Base-by-base conservation (phyloP, 2,329 filamentous ascomycete species). In the Aspergillus pseudotamarii region DNA sequence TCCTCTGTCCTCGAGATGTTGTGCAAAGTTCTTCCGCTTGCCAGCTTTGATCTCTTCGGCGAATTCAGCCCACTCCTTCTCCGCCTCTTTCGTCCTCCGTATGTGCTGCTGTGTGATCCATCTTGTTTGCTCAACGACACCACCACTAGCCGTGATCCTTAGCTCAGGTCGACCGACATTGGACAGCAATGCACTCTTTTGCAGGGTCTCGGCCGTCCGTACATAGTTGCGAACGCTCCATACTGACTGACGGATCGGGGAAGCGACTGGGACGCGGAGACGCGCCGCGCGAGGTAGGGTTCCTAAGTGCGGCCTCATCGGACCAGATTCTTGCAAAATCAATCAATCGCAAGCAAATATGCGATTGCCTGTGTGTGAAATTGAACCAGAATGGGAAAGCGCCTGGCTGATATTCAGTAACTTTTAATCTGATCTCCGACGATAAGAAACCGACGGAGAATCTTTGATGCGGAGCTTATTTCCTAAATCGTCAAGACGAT, bases 1-100 rank as follows among this genome's bases (percentile, higher is more conserved):
- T 0, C 79, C 80, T 67, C 82, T 74, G 63, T 82, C 79, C 65
- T 84, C 81, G 32, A 84, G 68, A 41, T 80, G 73, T 54, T 76
- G 69, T 23, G 79, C 69, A 65, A 84, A 82, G 62, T 74, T 79
- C 67, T 81, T 78, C 63, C 77, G 75, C 60, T 77, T 75, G 11
- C 82, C 82, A 21, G 66, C 73, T 62, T 78, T 75, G 62, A 83
- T 83, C 59, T 81, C 77, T 59, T 77, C 59, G 9, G 80, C 80
- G 58, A 75, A 75, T 19, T 60, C 62, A 43, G 71, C 69, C 80
- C 80, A 83, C 68, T 80, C 73, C 48, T 73, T 62, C 64, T 79
- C 71, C 0, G 77, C 79, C n/a, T 79, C 78, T 53, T 76, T 70
- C 64, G 75, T 77, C 38, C 76, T 75, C 57, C 69, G 72, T 8